Conservation (phyloP, 805 yeast genomes). For the Monosporozyma aerobia region DNA sequence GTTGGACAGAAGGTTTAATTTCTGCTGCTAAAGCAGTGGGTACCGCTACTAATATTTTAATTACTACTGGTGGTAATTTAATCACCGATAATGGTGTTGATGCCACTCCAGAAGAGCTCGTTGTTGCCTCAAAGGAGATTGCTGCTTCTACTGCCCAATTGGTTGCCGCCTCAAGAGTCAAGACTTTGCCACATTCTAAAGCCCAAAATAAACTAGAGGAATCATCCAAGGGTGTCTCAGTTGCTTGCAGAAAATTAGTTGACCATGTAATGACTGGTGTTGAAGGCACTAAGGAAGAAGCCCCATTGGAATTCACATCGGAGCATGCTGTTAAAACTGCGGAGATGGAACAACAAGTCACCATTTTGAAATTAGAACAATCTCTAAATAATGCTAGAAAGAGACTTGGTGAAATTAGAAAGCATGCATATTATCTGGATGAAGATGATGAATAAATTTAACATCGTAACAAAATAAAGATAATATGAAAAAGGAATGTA, state of each 20-base stretch:
- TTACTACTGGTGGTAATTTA: conserved; percentile 81
- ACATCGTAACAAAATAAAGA: not conserved
- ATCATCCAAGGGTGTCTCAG: conserved; percentile 58
- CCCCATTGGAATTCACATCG: conserved; percentile 51
- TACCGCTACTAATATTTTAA: conserved; percentile 68
- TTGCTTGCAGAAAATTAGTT: conserved; percentile 70
- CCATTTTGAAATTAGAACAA: conserved; percentile 74
- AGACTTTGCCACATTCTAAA: conserved; percentile 66
- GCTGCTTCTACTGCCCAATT: conserved; percentile 88
- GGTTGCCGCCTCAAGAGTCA: conserved; percentile 85
- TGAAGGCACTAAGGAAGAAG: conserved; percentile 33
- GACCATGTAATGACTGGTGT: conserved; percentile 52
- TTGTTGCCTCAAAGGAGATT: conserved; percentile 86
- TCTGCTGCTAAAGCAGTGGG: conserved; percentile 88
- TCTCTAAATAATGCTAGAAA: conserved; percentile 64
- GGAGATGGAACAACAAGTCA: conserved; percentile 91
- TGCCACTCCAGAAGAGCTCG: conserved; percentile 62
- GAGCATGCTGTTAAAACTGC: conserved; percentile 75
- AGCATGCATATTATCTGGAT: conserved; percentile 46
- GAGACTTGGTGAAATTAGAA: conserved; percentile 75
- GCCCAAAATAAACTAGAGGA: conserved; percentile 66
- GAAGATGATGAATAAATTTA: conserved; percentile 26
- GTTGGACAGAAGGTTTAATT: conserved; percentile 90
- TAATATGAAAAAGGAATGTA: not conserved
- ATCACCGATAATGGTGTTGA: conserved; percentile 37